phyloP scores from a whole-genome alignment of 805 yeast genomes.

The Ogataea zsoltii region DNA sequence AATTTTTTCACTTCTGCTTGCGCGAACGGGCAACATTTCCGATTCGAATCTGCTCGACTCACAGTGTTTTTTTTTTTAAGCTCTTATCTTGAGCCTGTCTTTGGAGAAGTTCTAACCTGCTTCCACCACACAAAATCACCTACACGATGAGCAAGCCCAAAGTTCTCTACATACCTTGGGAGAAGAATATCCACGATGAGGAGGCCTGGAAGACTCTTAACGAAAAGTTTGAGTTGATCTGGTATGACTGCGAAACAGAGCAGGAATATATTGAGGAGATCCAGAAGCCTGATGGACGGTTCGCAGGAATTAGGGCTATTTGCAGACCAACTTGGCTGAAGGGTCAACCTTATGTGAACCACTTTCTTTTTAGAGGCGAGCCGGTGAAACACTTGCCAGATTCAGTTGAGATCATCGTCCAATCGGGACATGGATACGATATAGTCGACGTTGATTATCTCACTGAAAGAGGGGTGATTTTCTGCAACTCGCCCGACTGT shows the following conservation, averaged over 20 bases:
- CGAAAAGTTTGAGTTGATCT: constrained; percentile 37
- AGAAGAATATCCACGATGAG: constrained; percentile 38
- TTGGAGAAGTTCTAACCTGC: too few species aligned
- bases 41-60: too few species aligned
- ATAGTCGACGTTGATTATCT: constrained; percentile 40
- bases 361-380: constrained; percentile 36
- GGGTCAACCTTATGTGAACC: constrained; percentile 39
- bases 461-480: constrained; percentile 34
- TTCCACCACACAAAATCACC: background rate
- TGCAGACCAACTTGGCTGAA: constrained; percentile 42
- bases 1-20: too few species aligned
- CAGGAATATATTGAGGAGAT: constrained; percentile 39
- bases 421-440: constrained; percentile 43
- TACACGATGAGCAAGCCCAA: constrained; percentile 27
- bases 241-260: constrained; percentile 35
- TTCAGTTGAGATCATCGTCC: constrained; percentile 37
- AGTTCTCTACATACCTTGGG: constrained; percentile 41
- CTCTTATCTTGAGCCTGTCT: too few species aligned
- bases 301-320: constrained; percentile 38
- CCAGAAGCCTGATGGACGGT: constrained; percentile 37
- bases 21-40: too few species aligned
- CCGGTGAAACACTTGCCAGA: constrained; percentile 35
- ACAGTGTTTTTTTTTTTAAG: too few species aligned
- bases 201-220: constrained; percentile 38
- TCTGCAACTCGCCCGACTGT: constrained; percentile 41